Evolutionary conservation across 106 monocot species (phyloP), one percentile per base, ranked within the genome.

Genomic region (Narthecium ossifragum): DNA sequence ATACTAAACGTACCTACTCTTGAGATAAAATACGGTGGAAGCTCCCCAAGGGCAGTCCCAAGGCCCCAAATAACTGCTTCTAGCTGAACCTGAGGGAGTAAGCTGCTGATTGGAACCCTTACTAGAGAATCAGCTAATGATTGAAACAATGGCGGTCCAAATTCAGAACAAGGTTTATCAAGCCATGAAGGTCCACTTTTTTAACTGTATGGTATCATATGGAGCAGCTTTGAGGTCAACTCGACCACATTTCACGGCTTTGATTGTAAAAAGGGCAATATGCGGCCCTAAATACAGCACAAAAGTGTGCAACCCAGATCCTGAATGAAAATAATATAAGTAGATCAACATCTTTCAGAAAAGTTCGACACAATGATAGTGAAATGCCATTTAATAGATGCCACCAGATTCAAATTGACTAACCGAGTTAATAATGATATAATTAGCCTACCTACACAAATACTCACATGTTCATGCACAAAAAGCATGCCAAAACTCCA

Each of bases 231-330:
- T 96, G 5, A 96, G 53, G 72, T 90, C 94, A 75, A 83, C 61
- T 30, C 86, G 80, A 24, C 94, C 90, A 64, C 94, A 90, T 17
- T 86, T 68, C 34, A 79, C 64, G 24, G 94, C 80, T 66, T 96
- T 96, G 57, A 90, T 86, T 39, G 94, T 90, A 63, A 96, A 96
- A 25, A 84, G 65, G 13, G 94, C 94, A 65, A 96, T 86, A 70
- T 96, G 94, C 0, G 94, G 94, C 8, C 94, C 90, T 50, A 96
- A 68, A 64, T 96, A 96, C 32, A 96, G 59, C 32, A 96, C 90
- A 80, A 96, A 96, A 15, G 94, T 96, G 73, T 96, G 94, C 80
- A 96, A 80, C 46, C 94, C 94, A 68, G 94, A 96, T 61, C 94
- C 94, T 96, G 83, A 21, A 63, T 55, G 51, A 49, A 55, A 29